Evolutionary conservation across 139 green algal genomes (phyloP).

Genomic region (Ettlia oleoabundans): DNA sequence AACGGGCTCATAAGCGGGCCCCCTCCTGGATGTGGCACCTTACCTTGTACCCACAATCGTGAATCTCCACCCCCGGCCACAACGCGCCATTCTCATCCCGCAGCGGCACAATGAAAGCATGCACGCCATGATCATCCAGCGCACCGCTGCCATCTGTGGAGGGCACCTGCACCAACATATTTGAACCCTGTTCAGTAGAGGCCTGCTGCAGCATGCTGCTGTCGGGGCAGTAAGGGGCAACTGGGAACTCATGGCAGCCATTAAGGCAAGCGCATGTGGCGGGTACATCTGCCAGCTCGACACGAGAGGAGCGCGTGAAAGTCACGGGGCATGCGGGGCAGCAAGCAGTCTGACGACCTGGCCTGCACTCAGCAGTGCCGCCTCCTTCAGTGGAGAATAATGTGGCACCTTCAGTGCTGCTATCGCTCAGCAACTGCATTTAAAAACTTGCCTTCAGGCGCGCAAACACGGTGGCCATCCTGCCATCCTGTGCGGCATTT

Average conservation of each 20-base stretch:
- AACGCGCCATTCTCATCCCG: slow-evolving; percentile 52
- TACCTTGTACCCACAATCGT: slow-evolving; percentile 94
- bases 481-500: slow-evolving; percentile 85
- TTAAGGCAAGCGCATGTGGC: not conserved
- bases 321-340: not conserved
- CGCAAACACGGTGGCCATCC: slow-evolving; percentile 81
- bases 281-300: not conserved
- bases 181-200: too few species aligned
- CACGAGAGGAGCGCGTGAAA: too few species aligned
- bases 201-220: too few species aligned
- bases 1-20: too few species aligned
- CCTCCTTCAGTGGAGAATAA: too few species aligned
- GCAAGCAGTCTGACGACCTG: not conserved
- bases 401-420: too few species aligned
- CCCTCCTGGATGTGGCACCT: too few species aligned
- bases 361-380: not conserved
- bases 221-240: not conserved
- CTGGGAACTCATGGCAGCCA: not conserved
- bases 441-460: slow-evolving; percentile 70
- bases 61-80: slow-evolving; percentile 88
- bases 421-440: not conserved
- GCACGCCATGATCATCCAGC: slow-evolving; percentile 84
- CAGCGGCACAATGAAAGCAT: slow-evolving; percentile 83
- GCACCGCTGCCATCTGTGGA: slow-evolving; percentile 55
- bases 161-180: slow-evolving; percentile 49